A percentile compares a stretch with the other conserved stretches of the same genome.
phyloP scores from a whole-genome alignment of 2,329 filamentous ascomycete genomes.

The Ascochyta clinopodiicola region DNA sequence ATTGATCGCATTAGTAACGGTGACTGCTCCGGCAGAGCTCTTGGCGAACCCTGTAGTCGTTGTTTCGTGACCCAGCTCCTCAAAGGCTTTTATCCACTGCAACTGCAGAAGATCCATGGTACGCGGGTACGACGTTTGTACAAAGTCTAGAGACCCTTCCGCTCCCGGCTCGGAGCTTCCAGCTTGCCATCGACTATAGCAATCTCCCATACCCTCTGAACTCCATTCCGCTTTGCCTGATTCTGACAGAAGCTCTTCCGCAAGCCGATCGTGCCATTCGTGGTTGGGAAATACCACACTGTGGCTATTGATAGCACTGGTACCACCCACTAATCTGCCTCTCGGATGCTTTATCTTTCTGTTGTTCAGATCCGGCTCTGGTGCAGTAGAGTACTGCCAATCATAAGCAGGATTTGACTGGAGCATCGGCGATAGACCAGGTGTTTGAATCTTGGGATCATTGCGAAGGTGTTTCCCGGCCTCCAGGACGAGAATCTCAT shows the following conservation, averaged over 20 bases:
- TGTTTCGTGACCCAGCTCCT: conserved; percentile 23
- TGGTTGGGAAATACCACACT: conserved; percentile 27
- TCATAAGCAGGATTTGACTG: too few species aligned
- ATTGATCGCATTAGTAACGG: conserved; percentile 26
- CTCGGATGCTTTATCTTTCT: conserved; percentile 26
- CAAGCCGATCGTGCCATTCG: conserved; percentile 29
- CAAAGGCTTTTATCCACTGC: conserved; percentile 21
- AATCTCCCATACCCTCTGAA: conserved; percentile 20
- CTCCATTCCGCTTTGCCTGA: conserved; percentile 18
- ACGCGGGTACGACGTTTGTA: conserved; percentile 23
- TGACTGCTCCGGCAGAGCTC: conserved; percentile 22
- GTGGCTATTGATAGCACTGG: conserved; percentile 30
- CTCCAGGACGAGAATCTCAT: too few species aligned
- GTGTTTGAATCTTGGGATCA: too few species aligned
- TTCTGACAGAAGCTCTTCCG: conserved; percentile 17
- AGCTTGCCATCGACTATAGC: conserved; percentile 23
- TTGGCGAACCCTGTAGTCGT: conserved; percentile 16
- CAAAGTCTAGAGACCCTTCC: conserved; percentile 10
- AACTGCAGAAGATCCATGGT: conserved; percentile 22
- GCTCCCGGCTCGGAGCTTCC: conserved; percentile 1
- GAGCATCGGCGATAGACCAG: too few species aligned
- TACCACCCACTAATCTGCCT: conserved; percentile 27
- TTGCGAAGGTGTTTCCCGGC: too few species aligned
- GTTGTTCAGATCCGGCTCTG: conserved; percentile 21
- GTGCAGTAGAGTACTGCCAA: conserved; percentile 16